Conservation (phyloP, 371 early-diverging fungal genomes). For the Circinella umbellata region DNA sequence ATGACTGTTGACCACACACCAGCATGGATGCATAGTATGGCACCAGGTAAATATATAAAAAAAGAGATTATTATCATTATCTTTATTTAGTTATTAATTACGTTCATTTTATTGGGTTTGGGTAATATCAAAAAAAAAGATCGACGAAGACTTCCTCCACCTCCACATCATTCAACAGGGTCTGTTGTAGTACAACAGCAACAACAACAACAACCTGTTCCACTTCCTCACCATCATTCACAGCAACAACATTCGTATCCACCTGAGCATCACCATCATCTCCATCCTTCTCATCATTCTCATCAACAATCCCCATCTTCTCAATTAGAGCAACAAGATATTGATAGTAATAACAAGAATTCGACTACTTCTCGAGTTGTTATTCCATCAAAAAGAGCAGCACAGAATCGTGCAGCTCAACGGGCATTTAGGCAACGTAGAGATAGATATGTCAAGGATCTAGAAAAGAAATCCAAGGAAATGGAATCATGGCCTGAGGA, state of each 20-base stretch:
- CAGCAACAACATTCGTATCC: neutral
- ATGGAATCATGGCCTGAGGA: conserved; percentile 55
- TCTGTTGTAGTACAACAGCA: neutral
- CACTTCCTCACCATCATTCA: neutral
- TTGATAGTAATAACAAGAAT: conserved; percentile 10
- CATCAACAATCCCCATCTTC: neutral
- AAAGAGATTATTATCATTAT: neutral
- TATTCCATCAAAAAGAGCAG: conserved; percentile 39
- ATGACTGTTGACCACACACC: conserved; percentile 12
- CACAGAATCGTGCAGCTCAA: conserved; percentile 54
- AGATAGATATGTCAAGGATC: conserved; percentile 53
- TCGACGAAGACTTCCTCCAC: conserved; percentile 9
- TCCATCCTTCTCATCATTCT: conserved; percentile 7
- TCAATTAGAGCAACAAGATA: neutral
- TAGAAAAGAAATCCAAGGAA: conserved; percentile 48
- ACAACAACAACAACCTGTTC: neutral
- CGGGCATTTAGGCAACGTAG: conserved; percentile 53
- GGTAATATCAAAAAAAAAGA: neutral
- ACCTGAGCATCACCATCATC: conserved; percentile 2
- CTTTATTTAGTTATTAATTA: too few species aligned
- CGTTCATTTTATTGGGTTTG: neutral
- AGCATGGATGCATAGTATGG: conserved; percentile 19
- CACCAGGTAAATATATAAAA: conserved; percentile 15
- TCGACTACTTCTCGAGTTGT: conserved; percentile 18
- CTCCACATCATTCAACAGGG: neutral